These are phyloP conservation scores for Grigorovia humatica DNA, from an alignment of 805 yeast species.

Conservation along the genomic window DNA sequence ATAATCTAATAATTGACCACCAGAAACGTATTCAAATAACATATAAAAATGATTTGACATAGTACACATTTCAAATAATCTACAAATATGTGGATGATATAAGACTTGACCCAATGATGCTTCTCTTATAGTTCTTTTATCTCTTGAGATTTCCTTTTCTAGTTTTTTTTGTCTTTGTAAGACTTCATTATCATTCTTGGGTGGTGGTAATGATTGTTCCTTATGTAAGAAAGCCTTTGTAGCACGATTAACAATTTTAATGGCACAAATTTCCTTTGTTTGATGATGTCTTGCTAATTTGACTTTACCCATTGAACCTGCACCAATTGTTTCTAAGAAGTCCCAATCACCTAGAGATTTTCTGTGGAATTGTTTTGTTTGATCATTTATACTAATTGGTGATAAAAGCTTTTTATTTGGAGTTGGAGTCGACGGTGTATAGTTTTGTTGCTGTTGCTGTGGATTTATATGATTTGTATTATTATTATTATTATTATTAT, in stretches of 20 bases:
- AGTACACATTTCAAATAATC: conserved; percentile 85
- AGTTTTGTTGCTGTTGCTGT: conserved; percentile 5
- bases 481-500: conserved; percentile 7
- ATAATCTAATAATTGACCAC: conserved; percentile 95
- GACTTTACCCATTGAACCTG: conserved; percentile 99
- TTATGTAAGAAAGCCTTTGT: conserved; percentile 64
- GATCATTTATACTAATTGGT: conserved; percentile 2
- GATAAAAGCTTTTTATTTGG: conserved; percentile 3
- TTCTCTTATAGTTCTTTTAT: conserved; percentile 85
- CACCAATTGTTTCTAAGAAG: conserved; percentile 87
- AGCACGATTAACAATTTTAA: conserved; percentile 87
- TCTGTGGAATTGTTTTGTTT: conserved; percentile 50
- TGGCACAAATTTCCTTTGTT: conserved; percentile 79
- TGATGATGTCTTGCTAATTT: conserved; percentile 80
- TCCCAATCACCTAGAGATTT: conserved; percentile 95
- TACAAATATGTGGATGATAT: conserved; percentile 86
- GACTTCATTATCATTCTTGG: conserved; percentile 46
- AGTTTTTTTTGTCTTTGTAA: conserved; percentile 56
- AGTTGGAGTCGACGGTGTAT: background rate
- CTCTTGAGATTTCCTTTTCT: conserved; percentile 80
- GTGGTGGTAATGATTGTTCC: conserved; percentile 60
- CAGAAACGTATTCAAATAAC: conserved; percentile 93
- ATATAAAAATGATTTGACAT: conserved; percentile 96
- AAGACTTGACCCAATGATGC: conserved; percentile 86
- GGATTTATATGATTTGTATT: conserved; percentile 18